Evolutionary conservation across 129 eudicot genomes (phyloP).

Genomic region (Chrysanthemum lavandulifolium): DNA sequence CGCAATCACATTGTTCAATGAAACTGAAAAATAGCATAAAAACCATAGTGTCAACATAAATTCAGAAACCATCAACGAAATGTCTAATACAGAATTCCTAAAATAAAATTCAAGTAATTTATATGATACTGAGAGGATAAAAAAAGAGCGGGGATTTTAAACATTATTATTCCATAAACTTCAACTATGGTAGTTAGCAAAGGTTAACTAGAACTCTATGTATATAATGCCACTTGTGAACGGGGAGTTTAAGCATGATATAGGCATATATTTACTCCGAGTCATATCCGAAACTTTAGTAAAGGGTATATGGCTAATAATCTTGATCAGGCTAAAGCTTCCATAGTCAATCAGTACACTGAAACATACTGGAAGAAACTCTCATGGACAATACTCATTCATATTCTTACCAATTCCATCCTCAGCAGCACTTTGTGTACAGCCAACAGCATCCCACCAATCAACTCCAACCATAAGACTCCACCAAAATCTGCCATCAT

Average conservation of each 20-base stretch:
- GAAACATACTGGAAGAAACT: neutral
- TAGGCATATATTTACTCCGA: neutral
- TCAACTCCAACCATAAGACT: conserved; percentile 99
- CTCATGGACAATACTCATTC: neutral
- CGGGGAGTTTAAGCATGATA: neutral
- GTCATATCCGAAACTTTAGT: neutral
- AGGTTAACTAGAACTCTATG: neutral
- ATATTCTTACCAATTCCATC: conserved; percentile 87
- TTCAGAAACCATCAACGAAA: neutral
- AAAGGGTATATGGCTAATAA: neutral
- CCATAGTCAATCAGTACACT: neutral
- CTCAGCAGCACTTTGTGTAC: conserved; percentile 99
- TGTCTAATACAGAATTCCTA: too few species aligned
- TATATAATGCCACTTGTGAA: neutral
- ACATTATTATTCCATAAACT: neutral
- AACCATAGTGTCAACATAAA: conserved; percentile 17
- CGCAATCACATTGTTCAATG: conserved; percentile 92
- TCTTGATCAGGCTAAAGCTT: conserved; percentile 6
- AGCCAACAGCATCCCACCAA: conserved; percentile 99
- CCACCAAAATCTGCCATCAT: conserved; percentile 90
- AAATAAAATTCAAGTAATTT: too few species aligned
- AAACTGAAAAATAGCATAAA: conserved; percentile 51
- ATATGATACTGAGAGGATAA: too few species aligned
- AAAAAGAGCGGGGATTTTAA: neutral
- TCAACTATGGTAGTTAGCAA: conserved; percentile 4